Evolutionary conservation across 257 asterid species (phyloP).

Genomic region (Solanum clarkiae): DNA sequence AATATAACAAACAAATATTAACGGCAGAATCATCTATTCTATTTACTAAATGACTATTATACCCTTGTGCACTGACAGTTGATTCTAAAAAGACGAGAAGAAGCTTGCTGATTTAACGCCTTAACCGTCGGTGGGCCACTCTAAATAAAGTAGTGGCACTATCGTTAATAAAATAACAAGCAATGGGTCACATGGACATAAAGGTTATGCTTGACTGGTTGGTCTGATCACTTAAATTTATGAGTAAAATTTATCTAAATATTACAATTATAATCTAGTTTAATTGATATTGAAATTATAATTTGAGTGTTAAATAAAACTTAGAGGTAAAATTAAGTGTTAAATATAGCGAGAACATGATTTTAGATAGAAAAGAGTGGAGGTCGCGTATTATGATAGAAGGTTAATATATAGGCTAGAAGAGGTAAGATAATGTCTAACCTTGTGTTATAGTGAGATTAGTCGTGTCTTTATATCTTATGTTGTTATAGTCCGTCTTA

Average conservation of each 20-base stretch:
- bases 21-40: slow-evolving; percentile 18
- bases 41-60: slow-evolving; percentile 12
- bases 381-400: too few relatives aligned
- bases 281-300: neutral
- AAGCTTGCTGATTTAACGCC: slow-evolving; percentile 66
- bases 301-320: neutral
- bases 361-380: too few relatives aligned
- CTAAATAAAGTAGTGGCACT: slow-evolving; percentile 16
- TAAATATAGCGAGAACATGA: too few relatives aligned
- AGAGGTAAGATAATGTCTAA: too few relatives aligned
- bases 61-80: slow-evolving; percentile 14
- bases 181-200: slow-evolving; percentile 16
- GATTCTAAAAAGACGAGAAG: slow-evolving; percentile 14
- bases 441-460: too few relatives aligned
- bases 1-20: slow-evolving; percentile 8
- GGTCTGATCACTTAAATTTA: neutral
- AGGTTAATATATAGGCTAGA: too few relatives aligned
- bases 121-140: slow-evolving; percentile 60
- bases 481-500: too few relatives aligned
- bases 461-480: too few relatives aligned
- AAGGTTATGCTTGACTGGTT: neutral
- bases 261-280: too few relatives aligned
- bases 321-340: neutral
- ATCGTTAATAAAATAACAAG: slow-evolving; percentile 19
- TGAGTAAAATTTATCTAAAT: too few relatives aligned